Base-by-base conservation (phyloP, 176 grass and related monocot species). In the Cymbopogon citratus region DNA sequence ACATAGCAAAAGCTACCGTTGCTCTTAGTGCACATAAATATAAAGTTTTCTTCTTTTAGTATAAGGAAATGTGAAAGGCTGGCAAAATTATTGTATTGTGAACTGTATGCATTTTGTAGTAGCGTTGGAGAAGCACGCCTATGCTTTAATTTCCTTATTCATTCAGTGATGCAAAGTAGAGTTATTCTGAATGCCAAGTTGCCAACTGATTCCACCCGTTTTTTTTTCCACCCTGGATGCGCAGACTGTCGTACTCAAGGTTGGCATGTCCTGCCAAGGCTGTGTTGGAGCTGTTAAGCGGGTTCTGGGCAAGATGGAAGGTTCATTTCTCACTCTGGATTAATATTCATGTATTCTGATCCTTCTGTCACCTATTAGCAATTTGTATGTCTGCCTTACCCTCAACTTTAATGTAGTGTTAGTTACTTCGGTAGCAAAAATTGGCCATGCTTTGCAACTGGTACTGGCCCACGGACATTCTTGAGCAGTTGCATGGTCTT, bases 241-340 rank as follows among this genome's bases (percentile, higher is more conserved):
- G 75, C 86, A 98, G 95, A 98, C 92, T 38, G 88, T 98, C 54
- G 90, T 88, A n/a, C 95, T 98, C 76, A 95, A 31, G 87, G 95
- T 98, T 88, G 92, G 81, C 63, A 98, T 98, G 95, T 84, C 88
- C 71, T 98, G 95, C 12, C 65, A 95, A 90, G 92, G 95, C 27
- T 98, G 95, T 63, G 92, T 91, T 49, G 95, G 95, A 85, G 95
- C 92, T 84, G 90, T 95, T 64, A 98, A 98, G 81, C 84, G 95
- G 63, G 95, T 98, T 59, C 88, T 98, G 9, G 84, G 83, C 33
- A 98, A 95, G 80, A 95, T 98, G 95, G 86, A 98, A 95, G 95
- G 92, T 98, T 71, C 5, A 0, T 83, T 75, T 35, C 4, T 9
- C 21, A 33, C 33, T 69, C 10, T 40, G 49, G 43, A 19, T 81